phyloP scores from a whole-genome alignment of 371 early-diverging fungal species.

The Apophysomyces ossiformis region DNA sequence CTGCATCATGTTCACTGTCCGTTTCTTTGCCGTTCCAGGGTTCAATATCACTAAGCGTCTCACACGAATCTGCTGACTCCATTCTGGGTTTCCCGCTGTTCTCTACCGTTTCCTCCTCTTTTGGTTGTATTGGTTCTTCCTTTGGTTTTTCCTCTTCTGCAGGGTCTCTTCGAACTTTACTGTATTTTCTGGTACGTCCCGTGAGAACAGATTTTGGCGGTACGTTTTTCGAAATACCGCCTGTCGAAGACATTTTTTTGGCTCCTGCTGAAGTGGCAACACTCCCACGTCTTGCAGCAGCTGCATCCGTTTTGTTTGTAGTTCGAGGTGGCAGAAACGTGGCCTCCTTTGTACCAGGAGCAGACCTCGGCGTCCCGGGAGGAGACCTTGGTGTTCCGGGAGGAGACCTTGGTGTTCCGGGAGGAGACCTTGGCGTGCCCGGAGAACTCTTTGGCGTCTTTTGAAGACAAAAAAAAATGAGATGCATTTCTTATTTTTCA shows the following conservation, averaged over 20 bases:
- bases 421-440: too few species aligned
- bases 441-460: not conserved
- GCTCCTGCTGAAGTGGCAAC: not conserved
- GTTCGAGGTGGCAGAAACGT: not conserved
- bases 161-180: constrained; percentile 6
- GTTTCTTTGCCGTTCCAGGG: constrained; percentile 19
- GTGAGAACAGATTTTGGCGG: constrained; percentile 31
- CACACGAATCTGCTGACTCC: constrained; percentile 5
- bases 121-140: constrained; percentile 7
- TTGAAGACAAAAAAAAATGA: not conserved
- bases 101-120: not conserved
- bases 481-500: not conserved
- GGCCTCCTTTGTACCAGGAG: not conserved
- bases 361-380: too few species aligned
- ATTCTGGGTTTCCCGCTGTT: not conserved
- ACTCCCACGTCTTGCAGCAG: not conserved
- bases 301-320: not conserved
- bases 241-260: constrained; percentile 20
- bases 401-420: too few species aligned
- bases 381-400: too few species aligned
- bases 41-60: constrained; percentile 14
- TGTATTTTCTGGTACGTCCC: constrained; percentile 32
- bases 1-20: constrained; percentile 47
- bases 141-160: constrained; percentile 4
- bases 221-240: constrained; percentile 30